Evolutionary conservation across 225 moss, liverwort and hornwort species (phyloP).

Genomic region (Rhytidiadelphus loreus): DNA sequence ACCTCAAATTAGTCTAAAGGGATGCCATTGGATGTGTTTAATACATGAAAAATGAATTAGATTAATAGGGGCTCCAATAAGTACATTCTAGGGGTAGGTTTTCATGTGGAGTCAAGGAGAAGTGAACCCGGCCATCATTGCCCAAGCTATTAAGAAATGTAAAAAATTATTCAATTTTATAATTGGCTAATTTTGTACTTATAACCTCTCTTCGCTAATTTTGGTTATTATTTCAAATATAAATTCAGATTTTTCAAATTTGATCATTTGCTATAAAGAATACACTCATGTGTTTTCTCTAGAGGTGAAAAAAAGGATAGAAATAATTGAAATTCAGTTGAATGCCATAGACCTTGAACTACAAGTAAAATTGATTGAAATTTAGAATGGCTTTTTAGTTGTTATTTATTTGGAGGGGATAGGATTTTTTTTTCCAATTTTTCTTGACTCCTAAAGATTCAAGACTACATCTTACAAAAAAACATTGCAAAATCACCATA

Average conservation of each 20-base stretch:
- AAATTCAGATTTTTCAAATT: background rate
- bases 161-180: too few species aligned
- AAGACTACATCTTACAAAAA: fast-evolving
- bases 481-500: fast-evolving
- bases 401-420: fast-evolving
- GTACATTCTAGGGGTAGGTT: background rate
- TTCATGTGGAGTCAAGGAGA: fast-evolving
- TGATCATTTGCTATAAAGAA: background rate
- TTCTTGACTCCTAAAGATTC: background rate
- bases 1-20: background rate
- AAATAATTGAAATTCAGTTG: background rate
- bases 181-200: background rate
- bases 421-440: background rate
- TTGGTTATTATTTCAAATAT: background rate
- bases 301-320: background rate
- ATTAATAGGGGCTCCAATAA: background rate
- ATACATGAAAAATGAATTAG: background rate
- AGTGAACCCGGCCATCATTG: background rate
- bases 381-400: background rate
- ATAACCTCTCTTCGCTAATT: background rate
- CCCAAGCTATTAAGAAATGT: background rate
- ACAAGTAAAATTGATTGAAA: fast-evolving
- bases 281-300: fast-evolving
- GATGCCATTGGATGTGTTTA: background rate
- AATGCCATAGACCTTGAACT: background rate